phyloP scores from a whole-genome alignment of 2,329 filamentous ascomycete species.

The Botrytis fabae region DNA sequence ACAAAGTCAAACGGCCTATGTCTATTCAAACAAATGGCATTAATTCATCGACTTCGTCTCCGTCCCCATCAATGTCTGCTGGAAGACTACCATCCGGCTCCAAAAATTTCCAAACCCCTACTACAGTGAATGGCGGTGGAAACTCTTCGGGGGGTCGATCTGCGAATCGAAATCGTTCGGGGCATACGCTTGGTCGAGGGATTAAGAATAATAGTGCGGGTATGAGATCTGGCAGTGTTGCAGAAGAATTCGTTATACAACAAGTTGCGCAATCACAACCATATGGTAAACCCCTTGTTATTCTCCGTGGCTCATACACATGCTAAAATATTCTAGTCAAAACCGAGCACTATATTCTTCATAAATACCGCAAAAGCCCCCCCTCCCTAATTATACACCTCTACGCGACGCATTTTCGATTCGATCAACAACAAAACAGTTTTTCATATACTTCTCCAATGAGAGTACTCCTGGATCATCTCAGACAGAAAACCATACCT shows the following conservation, averaged over 20 bases:
- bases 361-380: constrained; percentile 69
- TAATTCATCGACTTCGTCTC: constrained; percentile 52
- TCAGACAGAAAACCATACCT: constrained; percentile 75
- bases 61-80: constrained; percentile 53
- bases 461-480: constrained; percentile 73
- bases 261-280: constrained; percentile 51
- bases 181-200: constrained; percentile 48
- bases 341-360: constrained; percentile 76
- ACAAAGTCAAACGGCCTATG: constrained; percentile 68
- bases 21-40: constrained; percentile 51
- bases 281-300: constrained; percentile 48
- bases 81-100: constrained; percentile 53
- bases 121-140: constrained; percentile 48
- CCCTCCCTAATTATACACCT: constrained; percentile 88
- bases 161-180: constrained; percentile 55
- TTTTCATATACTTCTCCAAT: constrained; percentile 93
- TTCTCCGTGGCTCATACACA: constrained; percentile 31
- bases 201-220: constrained; percentile 53
- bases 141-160: constrained; percentile 47
- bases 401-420: constrained; percentile 81
- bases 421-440: constrained; percentile 82
- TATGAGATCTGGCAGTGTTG: constrained; percentile 51
- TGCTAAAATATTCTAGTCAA: constrained; percentile 54
- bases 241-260: constrained; percentile 45
- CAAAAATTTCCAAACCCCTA: constrained; percentile 53